phyloP scores from a whole-genome alignment of 2,329 filamentous ascomycete species.

The Fusarium redolens region DNA sequence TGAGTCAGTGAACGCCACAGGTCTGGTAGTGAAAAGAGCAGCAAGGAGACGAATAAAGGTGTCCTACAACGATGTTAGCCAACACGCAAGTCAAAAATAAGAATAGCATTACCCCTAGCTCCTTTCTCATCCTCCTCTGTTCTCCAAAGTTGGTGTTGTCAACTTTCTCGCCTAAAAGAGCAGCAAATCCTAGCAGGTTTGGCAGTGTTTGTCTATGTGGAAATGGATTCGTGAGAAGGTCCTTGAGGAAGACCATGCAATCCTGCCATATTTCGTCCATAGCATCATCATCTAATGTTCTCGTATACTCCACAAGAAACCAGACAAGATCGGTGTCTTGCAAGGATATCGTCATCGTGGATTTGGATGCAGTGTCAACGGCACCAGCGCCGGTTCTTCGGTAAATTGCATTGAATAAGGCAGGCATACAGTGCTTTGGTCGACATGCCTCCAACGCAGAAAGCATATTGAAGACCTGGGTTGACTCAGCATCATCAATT shows the following conservation, averaged over 20 bases:
- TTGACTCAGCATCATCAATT: conserved; percentile 59
- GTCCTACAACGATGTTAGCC: conserved; percentile 69
- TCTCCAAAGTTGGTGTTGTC: conserved; percentile 98
- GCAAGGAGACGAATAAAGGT: conserved; percentile 88
- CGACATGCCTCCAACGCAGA: conserved; percentile 92
- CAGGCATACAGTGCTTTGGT: conserved; percentile 90
- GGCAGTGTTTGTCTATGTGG: conserved; percentile 93
- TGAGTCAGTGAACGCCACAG: conserved; percentile 75
- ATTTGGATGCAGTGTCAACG: conserved; percentile 82
- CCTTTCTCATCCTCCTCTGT: conserved; percentile 89
- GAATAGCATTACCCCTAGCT: conserved; percentile 73
- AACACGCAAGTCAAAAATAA: not conserved
- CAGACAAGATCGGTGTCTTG: conserved; percentile 85
- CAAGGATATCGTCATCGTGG: conserved; percentile 86
- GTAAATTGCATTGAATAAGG: conserved; percentile 95
- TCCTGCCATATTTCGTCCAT: conserved; percentile 99
- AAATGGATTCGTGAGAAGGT: conserved; percentile 92
- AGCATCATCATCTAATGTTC: conserved; percentile 92
- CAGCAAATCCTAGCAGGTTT: conserved; percentile 86
- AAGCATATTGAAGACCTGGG: conserved; percentile 83
- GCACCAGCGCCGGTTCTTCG: conserved; percentile 88
- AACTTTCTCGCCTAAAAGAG: conserved; percentile 91
- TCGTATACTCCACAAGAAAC: conserved; percentile 91
- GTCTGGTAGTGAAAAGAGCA: conserved; percentile 92
- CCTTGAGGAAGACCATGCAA: conserved; percentile 89